Percentiles rank a stretch among this genome's conserved stretches.
These are phyloP conservation scores for Cystobasidium onofrii DNA, from an alignment of 768 basidiomycete genomes.

Conservation along the genomic window DNA sequence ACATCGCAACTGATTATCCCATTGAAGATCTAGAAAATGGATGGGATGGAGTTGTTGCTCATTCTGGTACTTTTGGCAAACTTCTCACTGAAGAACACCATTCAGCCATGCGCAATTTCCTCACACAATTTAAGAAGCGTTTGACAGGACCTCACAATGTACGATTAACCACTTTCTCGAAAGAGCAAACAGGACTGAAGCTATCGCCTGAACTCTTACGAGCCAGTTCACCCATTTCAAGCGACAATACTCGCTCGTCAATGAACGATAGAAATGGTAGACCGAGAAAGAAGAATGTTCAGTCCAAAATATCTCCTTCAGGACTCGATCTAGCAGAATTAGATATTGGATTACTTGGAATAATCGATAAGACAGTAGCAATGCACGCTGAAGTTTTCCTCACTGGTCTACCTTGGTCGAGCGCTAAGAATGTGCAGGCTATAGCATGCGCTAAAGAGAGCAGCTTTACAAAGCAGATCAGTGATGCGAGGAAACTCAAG, in stretches of 20 bases:
- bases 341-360: conserved; percentile 54
- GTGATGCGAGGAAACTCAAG: conserved; percentile 48
- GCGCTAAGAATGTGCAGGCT: conserved; percentile 45
- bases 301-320: not conserved
- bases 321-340: conserved; percentile 36
- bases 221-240: not conserved
- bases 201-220: conserved; percentile 44
- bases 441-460: conserved; percentile 44
- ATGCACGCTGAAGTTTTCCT: conserved; percentile 53
- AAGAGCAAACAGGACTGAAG: conserved; percentile 44
- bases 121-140: conserved; percentile 49
- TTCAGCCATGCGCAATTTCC: conserved; percentile 50
- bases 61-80: conserved; percentile 52
- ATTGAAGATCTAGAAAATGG: conserved; percentile 39
- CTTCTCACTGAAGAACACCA: conserved; percentile 49
- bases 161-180: conserved; percentile 50
- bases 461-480: conserved; percentile 55
- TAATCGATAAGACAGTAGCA: conserved; percentile 56
- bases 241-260: not conserved
- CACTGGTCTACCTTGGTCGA: conserved; percentile 51
- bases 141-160: conserved; percentile 48
- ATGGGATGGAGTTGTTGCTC: conserved; percentile 38
- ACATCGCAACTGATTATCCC: conserved; percentile 57
- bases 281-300: not conserved
- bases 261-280: conserved; percentile 1